Evolutionary conservation across 2,329 filamentous ascomycete species (phyloP), one percentile per base, ranked within the genome.

Genomic region (Paradendryphiella salina): DNA sequence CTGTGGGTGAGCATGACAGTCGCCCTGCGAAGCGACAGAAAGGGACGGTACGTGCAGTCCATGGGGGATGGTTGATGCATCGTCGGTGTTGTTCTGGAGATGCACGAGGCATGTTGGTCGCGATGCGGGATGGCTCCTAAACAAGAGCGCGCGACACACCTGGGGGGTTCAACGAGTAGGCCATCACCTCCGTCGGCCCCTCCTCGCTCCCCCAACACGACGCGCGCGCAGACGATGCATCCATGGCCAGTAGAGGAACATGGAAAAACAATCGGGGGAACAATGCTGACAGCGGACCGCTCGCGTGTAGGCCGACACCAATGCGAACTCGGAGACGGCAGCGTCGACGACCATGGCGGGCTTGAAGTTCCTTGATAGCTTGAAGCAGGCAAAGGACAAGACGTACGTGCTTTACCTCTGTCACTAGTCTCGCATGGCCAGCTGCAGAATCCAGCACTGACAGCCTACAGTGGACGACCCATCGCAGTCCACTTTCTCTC

Each of bases 331-430:
- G 14, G 88, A 92, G 73, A 85, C 82, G 13, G 73, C 76, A 46
- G 85, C 88, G 69, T 85, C 85, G 13, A 92, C 88, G 2, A 86
- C 85, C 11, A 81, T 85, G 47, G 82, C 85, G 64, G 90, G 90
- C 31, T 75, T 89, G 63, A 82, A 81, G 59, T 88, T 95, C 66
- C 76, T 95, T 36, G 85, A 89, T 46, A 85, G 86, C 67, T 83
- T 96, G 66, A 86, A 86, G 63, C 81, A 83, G 58, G 90, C 89
- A 17, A 84, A 85, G 56, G 90, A 95, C 73, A 95, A 95, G 77
- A 89, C 82, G 89, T 93, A 80, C 66, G 82, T 78, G 51, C 54
- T 58, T 52, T 50, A 20, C 46, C 36, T 13, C 13, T 37, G 8
- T 37, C 34, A 17, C 36, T 47, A 47, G 49, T 20, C 33, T 43